Base-by-base conservation (phyloP, 331 rosid genomes). In the Prunus yedoensis region DNA sequence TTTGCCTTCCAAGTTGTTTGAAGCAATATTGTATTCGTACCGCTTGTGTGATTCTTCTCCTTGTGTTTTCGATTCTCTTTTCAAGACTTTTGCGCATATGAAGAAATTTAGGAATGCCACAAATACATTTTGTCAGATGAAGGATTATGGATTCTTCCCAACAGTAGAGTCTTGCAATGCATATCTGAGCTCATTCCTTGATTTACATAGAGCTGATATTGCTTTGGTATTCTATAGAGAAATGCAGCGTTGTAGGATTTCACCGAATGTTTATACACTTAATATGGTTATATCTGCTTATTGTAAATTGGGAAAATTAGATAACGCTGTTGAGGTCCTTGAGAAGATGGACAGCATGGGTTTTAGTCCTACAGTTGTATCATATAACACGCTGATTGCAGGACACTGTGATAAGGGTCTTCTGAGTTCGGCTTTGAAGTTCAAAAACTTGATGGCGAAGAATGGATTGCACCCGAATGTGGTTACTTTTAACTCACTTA, bases 141-240 rank as follows among this genome's bases (percentile, higher is more conserved):
- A 90, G 80, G 91, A 86, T 11, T 82, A 90, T 51, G 98, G 95
- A 4, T 86, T 91, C 70, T 86, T 80, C 59, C 98, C 95, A 0
- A 78, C 87, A 28, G 81, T 91, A 12, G 91, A 85, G 65, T 91
- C 93, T 10, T 94, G 97, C 79, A 94, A 94, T 74, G 95, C 93
- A 0, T 94, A 76, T 76, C 10, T 94, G 13, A 89, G 93, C 79
- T 87, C 95, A 0, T 23, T 88, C 83, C 89, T 92, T 73, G 81
- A 71, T 21, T 80, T 92, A 46, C 83, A 67, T 9, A 89, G 97
- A 66, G 83, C 85, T 0, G 91, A 86, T 75, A 60, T 92, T 12
- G 90, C 83, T 68, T 57, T 92, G 67, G 71, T 62, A 0, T 90
- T 94, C 78, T 87, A 86, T 61, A 72, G 78, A 10, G 88, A 88